Base-by-base conservation (phyloP, 2,329 filamentous ascomycete genomes). In the Dactylellina haptotyla region DNA sequence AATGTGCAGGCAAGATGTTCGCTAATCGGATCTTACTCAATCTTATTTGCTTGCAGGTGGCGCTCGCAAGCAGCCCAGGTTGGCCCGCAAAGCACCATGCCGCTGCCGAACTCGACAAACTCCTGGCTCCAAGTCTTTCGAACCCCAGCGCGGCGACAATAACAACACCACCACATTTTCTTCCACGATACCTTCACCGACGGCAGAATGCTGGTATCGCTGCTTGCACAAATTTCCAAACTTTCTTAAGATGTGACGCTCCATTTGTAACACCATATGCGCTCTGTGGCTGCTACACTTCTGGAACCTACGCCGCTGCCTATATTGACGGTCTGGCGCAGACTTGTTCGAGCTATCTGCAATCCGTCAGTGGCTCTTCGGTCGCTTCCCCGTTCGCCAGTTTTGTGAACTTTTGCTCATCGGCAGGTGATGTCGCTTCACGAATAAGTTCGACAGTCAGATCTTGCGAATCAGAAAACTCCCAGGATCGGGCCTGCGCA, bases 221-320 rank as follows among this genome's bases (percentile, higher is more conserved):
- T 1, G 41, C 51, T 3, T 65, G 61, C 12, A 65, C 14, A 4
- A 14, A 45, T 18, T 65, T 54, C 20, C 61, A 39, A 25, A 26
- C 39, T 16, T 56, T 48, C 12, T 28, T 65, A 28, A 46, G 32
- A 34, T 65, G 50, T 30, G 61, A 57, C 30, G 61, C 50, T 23
- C 16, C 5, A 12, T 65, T 57, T 28, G 28, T 20, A 9, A 67
- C 63, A 9, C 26, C 30, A 4, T 67, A 58, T 18, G 48, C 63
- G 1, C 63, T 67, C 9, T 67, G 63, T 34, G 63, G 46, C 20
- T 67, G 63, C 25, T 67, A 67, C 43, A 67, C 51, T 16, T 50
- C 63, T 4, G 45, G 53, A 25, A 67, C 63, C 6, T 67, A 58
- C 25, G 63, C 63, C 14, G 26, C 43, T 10, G 9, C 28, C 5